phyloP scores from a whole-genome alignment of 768 basidiomycete species.

The Tulasnella sp. region DNA sequence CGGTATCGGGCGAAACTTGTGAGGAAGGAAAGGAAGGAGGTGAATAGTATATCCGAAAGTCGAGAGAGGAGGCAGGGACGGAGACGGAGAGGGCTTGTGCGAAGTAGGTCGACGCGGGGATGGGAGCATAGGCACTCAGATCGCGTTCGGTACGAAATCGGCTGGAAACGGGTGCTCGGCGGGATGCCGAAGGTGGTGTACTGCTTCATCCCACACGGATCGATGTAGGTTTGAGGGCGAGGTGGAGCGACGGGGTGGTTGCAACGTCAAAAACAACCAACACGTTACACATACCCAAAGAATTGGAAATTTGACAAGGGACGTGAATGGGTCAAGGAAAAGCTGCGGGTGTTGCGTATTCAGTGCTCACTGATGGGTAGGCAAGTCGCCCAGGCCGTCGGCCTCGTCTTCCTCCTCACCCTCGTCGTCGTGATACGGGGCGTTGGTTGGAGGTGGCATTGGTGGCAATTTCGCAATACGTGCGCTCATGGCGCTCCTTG shows the following conservation, averaged over 20 bases:
- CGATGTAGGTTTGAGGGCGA: neutral
- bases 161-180: neutral
- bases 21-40: constrained; percentile 41
- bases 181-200: neutral
- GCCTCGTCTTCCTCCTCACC: constrained; percentile 29
- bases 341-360: neutral
- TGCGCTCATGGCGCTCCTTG: constrained; percentile 44
- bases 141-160: constrained; percentile 5
- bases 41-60: constrained; percentile 75
- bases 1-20: constrained; percentile 21
- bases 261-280: too few relatives aligned
- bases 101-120: constrained; percentile 70
- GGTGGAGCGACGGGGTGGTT: constrained; percentile 3
- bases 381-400: constrained; percentile 28
- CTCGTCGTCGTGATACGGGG: constrained; percentile 17
- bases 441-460: constrained; percentile 21
- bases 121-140: constrained; percentile 49
- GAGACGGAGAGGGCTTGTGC: constrained; percentile 64
- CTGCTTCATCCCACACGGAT: too few relatives aligned
- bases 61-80: constrained; percentile 47
- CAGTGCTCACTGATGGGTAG: constrained; percentile 20
- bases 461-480: constrained; percentile 57
- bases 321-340: too few relatives aligned
- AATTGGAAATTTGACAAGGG: too few relatives aligned
- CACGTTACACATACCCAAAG: too few relatives aligned